phyloP scores from a whole-genome alignment of 2,329 filamentous ascomycete species.

The Exophiala sp. region DNA sequence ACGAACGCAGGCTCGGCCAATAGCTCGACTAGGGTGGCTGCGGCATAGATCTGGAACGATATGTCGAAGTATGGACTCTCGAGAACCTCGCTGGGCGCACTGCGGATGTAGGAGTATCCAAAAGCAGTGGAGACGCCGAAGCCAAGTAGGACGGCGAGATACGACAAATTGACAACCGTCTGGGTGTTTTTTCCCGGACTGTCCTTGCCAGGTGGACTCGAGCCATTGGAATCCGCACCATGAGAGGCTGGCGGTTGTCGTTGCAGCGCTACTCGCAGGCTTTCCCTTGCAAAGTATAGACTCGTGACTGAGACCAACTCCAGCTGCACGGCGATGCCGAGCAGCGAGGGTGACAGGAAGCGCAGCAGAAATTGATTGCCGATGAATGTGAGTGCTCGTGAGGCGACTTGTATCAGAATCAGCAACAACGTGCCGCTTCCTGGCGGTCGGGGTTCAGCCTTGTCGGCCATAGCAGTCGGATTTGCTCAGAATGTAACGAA shows the following conservation, averaged over 20 bases:
- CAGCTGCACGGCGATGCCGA: conserved; percentile 83
- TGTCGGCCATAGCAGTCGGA: no score
- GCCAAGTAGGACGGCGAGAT: conserved; percentile 70
- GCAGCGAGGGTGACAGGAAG: conserved; percentile 76
- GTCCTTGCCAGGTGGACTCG: conserved; percentile 18
- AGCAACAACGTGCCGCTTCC: conserved; percentile 64
- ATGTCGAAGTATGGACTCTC: conserved; percentile 61
- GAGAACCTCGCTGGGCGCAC: conserved; percentile 48
- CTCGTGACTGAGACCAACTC: conserved; percentile 90
- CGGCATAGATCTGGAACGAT: conserved; percentile 53
- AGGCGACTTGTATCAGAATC: conserved; percentile 81
- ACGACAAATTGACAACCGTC: conserved; percentile 82
- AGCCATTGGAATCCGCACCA: conserved; percentile 12
- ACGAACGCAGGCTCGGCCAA: conserved; percentile 85
- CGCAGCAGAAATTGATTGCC: conserved; percentile 90
- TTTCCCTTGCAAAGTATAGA: conserved; percentile 93
- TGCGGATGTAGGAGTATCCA: conserved; percentile 64
- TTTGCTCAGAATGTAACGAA: no score
- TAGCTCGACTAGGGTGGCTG: conserved; percentile 68
- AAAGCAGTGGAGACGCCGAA: conserved; percentile 61
- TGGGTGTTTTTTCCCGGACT: conserved; percentile 48
- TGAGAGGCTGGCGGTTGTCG: conserved; percentile 53
- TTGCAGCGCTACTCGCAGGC: conserved; percentile 85
- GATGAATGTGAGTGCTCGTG: conserved; percentile 82
- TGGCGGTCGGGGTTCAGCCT: background rate